Evolutionary conservation across 108 stramenopile genomes (phyloP).

Genomic region (Conticribra guillardii): DNA sequence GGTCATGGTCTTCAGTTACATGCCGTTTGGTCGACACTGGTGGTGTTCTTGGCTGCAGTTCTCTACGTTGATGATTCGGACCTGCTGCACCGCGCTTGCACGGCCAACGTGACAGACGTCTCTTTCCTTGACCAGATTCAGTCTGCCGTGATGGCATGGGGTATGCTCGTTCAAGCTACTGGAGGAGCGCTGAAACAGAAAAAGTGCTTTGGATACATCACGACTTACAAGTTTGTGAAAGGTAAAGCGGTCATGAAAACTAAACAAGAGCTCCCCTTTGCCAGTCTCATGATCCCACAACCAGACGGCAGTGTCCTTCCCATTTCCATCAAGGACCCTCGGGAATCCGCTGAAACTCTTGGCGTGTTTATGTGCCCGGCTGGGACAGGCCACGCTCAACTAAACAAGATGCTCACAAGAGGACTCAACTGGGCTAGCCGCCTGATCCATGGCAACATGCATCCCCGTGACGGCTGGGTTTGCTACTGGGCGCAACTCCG

Average conservation of each 20-base stretch:
- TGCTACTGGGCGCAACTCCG: no score
- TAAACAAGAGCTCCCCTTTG: not conserved
- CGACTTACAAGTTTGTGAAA: slow-evolving; percentile 3
- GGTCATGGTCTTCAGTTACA: not conserved
- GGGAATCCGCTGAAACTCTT: no score
- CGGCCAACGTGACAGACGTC: not conserved
- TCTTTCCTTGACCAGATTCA: not conserved
- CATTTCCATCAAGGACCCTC: no score
- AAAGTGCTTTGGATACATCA: slow-evolving; percentile 28
- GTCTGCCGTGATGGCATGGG: slow-evolving; percentile 3
- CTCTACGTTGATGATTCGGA: slow-evolving; percentile 16
- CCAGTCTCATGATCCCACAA: slow-evolving; percentile 5
- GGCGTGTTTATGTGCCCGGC: no score
- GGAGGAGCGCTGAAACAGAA: slow-evolving; percentile 5
- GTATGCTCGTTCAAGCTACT: not conserved
- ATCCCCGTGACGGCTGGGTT: no score
- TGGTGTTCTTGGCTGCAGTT: not conserved
- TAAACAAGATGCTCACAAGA: no score
- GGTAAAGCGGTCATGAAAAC: slow-evolving; percentile 2
- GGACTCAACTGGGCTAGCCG: no score
- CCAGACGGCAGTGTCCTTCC: no score
- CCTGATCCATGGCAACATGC: no score
- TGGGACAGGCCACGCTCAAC: no score
- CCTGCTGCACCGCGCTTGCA: not conserved
- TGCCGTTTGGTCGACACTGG: not conserved